Evolutionary conservation across 1,284 basidiomycete species (phyloP).

Genomic region (Melampsora occidentalis): DNA sequence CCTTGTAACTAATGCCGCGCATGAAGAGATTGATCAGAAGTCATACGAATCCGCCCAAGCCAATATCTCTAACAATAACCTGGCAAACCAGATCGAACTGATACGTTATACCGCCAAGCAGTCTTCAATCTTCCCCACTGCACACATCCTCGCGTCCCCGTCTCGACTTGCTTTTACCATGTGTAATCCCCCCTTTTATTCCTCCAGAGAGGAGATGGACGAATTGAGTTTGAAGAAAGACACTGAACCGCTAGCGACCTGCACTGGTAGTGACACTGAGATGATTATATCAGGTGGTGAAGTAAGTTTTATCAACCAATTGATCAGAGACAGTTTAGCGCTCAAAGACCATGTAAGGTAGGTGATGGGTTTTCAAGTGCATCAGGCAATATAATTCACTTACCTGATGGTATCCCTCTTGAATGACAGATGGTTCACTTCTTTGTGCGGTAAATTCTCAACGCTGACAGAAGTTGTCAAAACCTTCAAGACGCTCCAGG

Average conservation of each 20-base stretch:
- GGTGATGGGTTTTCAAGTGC: constrained; percentile 44
- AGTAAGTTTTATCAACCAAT: constrained; percentile 68
- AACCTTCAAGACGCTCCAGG: constrained; percentile 60
- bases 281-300: constrained; percentile 87
- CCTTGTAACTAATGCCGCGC: neutral
- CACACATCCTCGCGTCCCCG: neutral
- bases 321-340: constrained; percentile 70
- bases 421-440: constrained; percentile 75
- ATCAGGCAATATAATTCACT: neutral
- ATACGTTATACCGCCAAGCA: constrained; percentile 15
- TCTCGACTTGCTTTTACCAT: constrained; percentile 69
- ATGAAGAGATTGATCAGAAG: constrained; percentile 65
- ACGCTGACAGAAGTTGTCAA: constrained; percentile 67
- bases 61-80: constrained; percentile 62
- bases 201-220: constrained; percentile 66
- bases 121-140: constrained; percentile 19
- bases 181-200: constrained; percentile 95
- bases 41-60: constrained; percentile 62
- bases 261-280: constrained; percentile 76
- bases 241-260: constrained; percentile 67
- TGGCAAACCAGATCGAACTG: constrained; percentile 59
- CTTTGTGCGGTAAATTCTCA: constrained; percentile 80
- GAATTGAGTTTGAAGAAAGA: constrained; percentile 65
- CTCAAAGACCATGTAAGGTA: constrained; percentile 61
- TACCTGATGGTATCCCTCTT: neutral